Evolutionary conservation across 805 yeast species (phyloP).

Genomic region (Zygoascus tannicola): DNA sequence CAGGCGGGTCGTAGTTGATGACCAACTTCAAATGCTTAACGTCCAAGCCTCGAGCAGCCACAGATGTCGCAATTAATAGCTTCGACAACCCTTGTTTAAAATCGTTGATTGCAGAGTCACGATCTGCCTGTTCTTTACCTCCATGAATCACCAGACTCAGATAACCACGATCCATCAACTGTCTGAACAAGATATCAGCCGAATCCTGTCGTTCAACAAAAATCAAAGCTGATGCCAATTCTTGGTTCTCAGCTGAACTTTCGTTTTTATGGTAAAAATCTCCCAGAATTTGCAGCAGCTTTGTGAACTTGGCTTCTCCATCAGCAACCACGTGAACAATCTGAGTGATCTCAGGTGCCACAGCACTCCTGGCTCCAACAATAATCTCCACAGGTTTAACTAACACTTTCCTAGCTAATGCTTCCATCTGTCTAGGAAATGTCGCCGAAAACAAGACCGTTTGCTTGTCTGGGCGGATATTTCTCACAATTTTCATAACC

Average conservation of each 20-base stretch:
- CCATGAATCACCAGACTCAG: conserved; percentile 75
- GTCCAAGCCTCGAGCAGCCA: conserved; percentile 91
- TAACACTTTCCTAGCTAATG: conserved; percentile 58
- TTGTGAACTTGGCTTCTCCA: conserved; percentile 42
- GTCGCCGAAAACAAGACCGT: conserved; percentile 92
- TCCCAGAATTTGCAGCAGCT: conserved; percentile 48
- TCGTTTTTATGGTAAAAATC: conserved; percentile 26
- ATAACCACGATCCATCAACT: conserved; percentile 44
- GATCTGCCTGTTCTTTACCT: conserved; percentile 78
- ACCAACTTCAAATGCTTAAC: conserved; percentile 80
- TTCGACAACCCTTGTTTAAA: conserved; percentile 51
- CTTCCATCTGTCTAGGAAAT: conserved; percentile 72
- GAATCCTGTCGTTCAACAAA: conserved; percentile 84
- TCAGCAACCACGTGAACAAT: conserved; percentile 51
- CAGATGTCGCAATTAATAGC: conserved; percentile 81
- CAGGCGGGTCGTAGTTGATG: conserved; percentile 73
- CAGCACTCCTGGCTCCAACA: conserved; percentile 72
- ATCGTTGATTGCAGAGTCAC: conserved; percentile 62
- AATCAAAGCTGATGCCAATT: conserved; percentile 42
- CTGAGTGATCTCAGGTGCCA: conserved; percentile 74
- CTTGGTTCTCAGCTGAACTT: conserved; percentile 15
- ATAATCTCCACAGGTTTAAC: conserved; percentile 61
- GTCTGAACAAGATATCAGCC: conserved; percentile 62
- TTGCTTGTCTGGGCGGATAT: conserved; percentile 77
- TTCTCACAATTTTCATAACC: conserved; percentile 65